Conservation (phyloP, 2,329 filamentous ascomycete genomes). For the Colletotrichum endophyticum region DNA sequence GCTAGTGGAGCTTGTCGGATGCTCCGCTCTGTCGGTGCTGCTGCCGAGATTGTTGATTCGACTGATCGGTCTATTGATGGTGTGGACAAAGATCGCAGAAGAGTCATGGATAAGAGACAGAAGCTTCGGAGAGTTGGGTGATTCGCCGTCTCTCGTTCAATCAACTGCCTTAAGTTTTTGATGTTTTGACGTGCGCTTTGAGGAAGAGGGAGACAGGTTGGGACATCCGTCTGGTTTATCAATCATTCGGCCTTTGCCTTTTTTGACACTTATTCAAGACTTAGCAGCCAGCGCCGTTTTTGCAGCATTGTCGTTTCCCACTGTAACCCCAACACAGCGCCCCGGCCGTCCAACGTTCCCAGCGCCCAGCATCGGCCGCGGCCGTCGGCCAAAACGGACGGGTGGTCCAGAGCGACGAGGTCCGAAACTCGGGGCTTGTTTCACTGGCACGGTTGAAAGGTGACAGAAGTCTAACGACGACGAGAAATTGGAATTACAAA, state of each 20-base stretch:
- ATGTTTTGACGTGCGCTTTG: background rate
- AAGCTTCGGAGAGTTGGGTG: background rate
- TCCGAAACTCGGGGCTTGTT: constrained; percentile 19
- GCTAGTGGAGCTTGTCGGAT: constrained; percentile 3
- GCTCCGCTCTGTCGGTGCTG: background rate
- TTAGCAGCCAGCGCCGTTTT: background rate
- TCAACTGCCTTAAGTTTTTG: background rate
- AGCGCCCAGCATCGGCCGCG: background rate
- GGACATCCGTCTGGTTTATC: background rate
- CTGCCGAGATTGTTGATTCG: background rate
- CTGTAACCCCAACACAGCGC: background rate
- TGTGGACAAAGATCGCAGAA: background rate
- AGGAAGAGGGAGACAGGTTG: background rate
- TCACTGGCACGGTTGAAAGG: background rate
- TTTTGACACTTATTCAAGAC: background rate
- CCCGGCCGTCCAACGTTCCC: background rate
- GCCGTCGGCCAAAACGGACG: background rate
- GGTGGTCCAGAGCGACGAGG: background rate
- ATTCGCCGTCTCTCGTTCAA: background rate
- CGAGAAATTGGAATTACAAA: background rate
- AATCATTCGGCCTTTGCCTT: background rate
- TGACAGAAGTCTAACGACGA: background rate
- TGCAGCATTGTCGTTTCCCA: background rate
- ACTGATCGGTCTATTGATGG: background rate
- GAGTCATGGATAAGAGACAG: background rate